These are phyloP conservation scores for Nicotiana otophora DNA, from an alignment of 257 asterid genomes.

Conservation along the genomic window DNA sequence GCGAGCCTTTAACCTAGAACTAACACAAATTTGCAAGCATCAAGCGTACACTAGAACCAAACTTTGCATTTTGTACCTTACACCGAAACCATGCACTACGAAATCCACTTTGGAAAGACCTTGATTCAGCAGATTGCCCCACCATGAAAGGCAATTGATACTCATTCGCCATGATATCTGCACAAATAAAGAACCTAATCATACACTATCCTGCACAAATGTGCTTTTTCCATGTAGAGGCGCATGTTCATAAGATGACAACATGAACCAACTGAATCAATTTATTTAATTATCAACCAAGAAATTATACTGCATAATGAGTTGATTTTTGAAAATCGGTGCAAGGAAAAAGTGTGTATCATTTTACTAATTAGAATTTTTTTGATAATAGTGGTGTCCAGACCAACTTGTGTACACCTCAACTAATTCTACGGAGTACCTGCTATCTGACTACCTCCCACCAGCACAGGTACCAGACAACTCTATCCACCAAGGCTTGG, in stretches of 20 bases:
- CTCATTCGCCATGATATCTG: background rate
- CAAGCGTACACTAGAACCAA: background rate
- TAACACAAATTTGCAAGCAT: background rate
- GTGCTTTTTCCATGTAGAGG: background rate
- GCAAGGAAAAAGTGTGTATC: background rate
- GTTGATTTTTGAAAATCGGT: background rate
- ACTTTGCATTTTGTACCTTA: background rate
- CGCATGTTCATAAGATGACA: background rate
- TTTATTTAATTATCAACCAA: background rate
- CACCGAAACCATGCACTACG: constrained; percentile 32
- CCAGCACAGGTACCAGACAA: too few relatives aligned
- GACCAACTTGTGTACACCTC: too few relatives aligned
- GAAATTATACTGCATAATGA: background rate
- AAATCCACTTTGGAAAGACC: constrained; percentile 15
- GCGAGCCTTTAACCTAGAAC: background rate
- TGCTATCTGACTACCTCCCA: too few relatives aligned
- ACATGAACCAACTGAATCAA: background rate
- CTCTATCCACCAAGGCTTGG: too few relatives aligned
- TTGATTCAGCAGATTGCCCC: constrained; percentile 21
- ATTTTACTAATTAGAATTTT: too few relatives aligned
- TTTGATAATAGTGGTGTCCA: too few relatives aligned
- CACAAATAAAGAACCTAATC: background rate
- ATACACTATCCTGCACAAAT: background rate
- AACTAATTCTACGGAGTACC: too few relatives aligned
- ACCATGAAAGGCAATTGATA: constrained; percentile 12